These are phyloP conservation scores for Ascosphaera apis DNA, from an alignment of 2,329 filamentous ascomycete genomes.

Conservation along the genomic window DNA sequence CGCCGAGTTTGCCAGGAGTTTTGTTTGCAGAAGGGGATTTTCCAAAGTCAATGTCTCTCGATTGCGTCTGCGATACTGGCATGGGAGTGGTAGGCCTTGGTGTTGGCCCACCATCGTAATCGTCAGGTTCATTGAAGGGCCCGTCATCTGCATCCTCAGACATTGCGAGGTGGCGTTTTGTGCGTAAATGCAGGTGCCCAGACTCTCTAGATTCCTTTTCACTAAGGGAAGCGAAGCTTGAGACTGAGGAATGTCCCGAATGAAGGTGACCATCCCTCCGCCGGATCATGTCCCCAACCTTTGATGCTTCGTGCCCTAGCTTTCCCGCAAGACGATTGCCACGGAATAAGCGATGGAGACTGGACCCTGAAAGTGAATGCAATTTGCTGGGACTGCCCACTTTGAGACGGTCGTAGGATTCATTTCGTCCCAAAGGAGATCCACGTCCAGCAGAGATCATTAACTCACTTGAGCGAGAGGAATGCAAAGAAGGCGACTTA, in stretches of 20 bases:
- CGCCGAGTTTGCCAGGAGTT: background rate
- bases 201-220: background rate
- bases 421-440: slow-evolving; percentile 1
- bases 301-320: slow-evolving; percentile 40
- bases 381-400: background rate
- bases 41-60: too few relatives aligned
- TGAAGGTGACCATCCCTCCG: slow-evolving; percentile 29
- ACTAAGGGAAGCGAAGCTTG: background rate
- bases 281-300: slow-evolving; percentile 37
- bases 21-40: background rate
- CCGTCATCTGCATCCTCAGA: background rate
- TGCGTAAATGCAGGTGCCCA: background rate
- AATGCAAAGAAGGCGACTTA: background rate
- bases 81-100: background rate
- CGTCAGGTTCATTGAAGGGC: background rate
- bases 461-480: background rate
- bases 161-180: background rate
- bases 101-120: background rate
- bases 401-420: slow-evolving; percentile 1
- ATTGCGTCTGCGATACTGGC: too few relatives aligned
- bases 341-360: slow-evolving; percentile 55
- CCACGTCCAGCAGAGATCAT: slow-evolving; percentile 2
- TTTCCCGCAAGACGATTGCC: slow-evolving; percentile 50
- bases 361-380: slow-evolving; percentile 22
- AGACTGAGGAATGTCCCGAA: slow-evolving; percentile 16